phyloP scores from a whole-genome alignment of 257 asterid genomes.

The Nicotiana tabacum region DNA sequence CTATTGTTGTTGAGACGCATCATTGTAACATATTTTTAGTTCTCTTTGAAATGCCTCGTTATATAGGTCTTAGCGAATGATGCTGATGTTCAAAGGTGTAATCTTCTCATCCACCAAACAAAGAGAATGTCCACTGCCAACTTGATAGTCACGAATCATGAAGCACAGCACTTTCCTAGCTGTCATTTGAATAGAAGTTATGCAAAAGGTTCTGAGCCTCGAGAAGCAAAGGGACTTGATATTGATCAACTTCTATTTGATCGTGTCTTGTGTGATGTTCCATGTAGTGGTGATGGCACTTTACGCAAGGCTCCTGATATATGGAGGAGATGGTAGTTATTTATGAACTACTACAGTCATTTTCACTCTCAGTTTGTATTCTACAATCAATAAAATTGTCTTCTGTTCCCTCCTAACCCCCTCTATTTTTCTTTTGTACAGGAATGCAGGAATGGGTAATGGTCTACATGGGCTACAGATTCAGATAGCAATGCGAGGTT shows the following conservation, averaged over 20 bases:
- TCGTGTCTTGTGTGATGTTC: slow-evolving; percentile 98
- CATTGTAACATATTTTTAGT: slow-evolving; percentile 1
- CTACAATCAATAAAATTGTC: background rate
- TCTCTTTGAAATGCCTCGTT: slow-evolving; percentile 15
- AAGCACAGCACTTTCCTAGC: slow-evolving; percentile 99
- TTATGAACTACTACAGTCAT: slow-evolving; percentile 2
- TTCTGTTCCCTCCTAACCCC: background rate
- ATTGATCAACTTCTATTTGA: slow-evolving; percentile 82
- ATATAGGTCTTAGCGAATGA: slow-evolving; percentile 89
- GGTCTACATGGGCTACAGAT: slow-evolving; percentile 94
- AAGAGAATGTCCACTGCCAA: slow-evolving; percentile 99
- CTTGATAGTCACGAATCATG: slow-evolving; percentile 95
- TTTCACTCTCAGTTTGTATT: slow-evolving; percentile 9
- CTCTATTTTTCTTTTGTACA: slow-evolving; percentile 19
- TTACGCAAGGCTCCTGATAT: slow-evolving; percentile 98
- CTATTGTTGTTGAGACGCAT: background rate
- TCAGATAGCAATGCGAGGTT: slow-evolving; percentile 98
- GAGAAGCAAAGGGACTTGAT: slow-evolving; percentile 34
- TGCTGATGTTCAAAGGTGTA: slow-evolving; percentile 91
- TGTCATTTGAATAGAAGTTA: slow-evolving; percentile 52
- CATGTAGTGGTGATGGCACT: slow-evolving; percentile 99
- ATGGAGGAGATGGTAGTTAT: slow-evolving; percentile 87
- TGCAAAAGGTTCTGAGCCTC: slow-evolving; percentile 33
- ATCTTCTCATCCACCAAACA: slow-evolving; percentile 98
- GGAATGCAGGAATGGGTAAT: slow-evolving; percentile 85